Evolutionary conservation across 495 filamentous ascomycete species (phyloP), one percentile per base, ranked within the genome.

Genomic region (Xylaria grammica): DNA sequence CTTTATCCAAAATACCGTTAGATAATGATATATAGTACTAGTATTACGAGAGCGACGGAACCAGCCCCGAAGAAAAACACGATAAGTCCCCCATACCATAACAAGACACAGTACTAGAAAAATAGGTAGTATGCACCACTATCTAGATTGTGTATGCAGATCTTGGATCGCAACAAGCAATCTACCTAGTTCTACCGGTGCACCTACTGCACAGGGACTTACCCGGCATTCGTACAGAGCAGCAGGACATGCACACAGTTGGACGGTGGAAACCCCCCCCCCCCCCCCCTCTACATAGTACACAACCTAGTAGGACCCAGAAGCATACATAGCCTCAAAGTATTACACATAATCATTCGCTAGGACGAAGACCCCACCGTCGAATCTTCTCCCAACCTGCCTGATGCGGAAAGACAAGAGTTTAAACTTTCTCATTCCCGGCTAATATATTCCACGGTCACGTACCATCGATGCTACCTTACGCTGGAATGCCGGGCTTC

Each of bases 331-430:
- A 59, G 56, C 55, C 55, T 45, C 55, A 24, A 58, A 34, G 40
- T n/a, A 48, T 36, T 59, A 11, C 11, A 48, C 42, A n/a, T 40
- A 15, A 27, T 20, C 29, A 59, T 59, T 59, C 42, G 56, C 8
- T 30, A 19, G 17, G 42, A 48, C 17, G 42, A 32, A 19, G 26
- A n/a, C 15, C 27, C 60, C 51, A 29, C 32, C 49, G 15, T 63
- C 38, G 52, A 56, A 57, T 50, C 44, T 49, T 48, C 50, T 46
- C 49, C 44, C 61, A 57, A 57, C 61, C 61, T 63, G 61, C 61
- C 61, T 38, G 44, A 63, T 56, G 40, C 29, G 52, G 60, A 63
- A 63, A 63, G 27, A 53, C 24, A 46, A 46, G 38, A 11, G n/a
- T 32, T 17, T 10, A 48, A 46, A 10, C 26, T 22, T 20, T 53